Percentiles rank a stretch among this genome's conserved stretches.
Evolutionary conservation across 768 basidiomycete species (phyloP).

Genomic region (Pleurotus giganteus): DNA sequence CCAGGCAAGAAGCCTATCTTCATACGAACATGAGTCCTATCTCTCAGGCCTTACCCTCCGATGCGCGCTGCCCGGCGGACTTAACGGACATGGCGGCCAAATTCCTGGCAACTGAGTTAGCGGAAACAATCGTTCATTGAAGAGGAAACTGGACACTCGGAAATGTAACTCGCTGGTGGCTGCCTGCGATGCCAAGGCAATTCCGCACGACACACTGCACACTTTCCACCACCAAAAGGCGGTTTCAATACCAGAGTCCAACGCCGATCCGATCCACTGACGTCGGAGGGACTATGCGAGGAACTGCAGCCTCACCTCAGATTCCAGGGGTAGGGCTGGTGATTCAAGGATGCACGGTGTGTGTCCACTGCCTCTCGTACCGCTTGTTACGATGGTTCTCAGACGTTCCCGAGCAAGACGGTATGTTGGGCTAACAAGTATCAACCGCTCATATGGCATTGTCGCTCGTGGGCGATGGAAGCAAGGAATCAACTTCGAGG

Average conservation of each 20-base stretch:
- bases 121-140: neutral
- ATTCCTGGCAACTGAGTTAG: neutral
- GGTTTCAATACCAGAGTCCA: neutral
- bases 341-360: too few relatives aligned
- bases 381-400: too few relatives aligned
- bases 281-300: neutral
- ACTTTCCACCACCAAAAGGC: neutral
- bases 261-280: constrained; percentile 9
- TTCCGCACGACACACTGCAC: neutral
- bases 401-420: too few relatives aligned
- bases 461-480: neutral
- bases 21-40: constrained; percentile 2
- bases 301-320: neutral
- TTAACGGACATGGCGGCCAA: constrained; percentile 1
- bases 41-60: constrained; percentile 4
- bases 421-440: too few relatives aligned
- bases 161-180: neutral
- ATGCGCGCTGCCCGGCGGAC: constrained; percentile 7
- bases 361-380: too few relatives aligned
- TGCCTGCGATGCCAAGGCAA: neutral
- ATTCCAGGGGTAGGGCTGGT: neutral
- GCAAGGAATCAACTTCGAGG: neutral
- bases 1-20: neutral
- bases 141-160: neutral
- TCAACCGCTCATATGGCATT: too few relatives aligned